phyloP scores from a whole-genome alignment of 192 early-diverging fungal species.

The Coemansia sp. region DNA sequence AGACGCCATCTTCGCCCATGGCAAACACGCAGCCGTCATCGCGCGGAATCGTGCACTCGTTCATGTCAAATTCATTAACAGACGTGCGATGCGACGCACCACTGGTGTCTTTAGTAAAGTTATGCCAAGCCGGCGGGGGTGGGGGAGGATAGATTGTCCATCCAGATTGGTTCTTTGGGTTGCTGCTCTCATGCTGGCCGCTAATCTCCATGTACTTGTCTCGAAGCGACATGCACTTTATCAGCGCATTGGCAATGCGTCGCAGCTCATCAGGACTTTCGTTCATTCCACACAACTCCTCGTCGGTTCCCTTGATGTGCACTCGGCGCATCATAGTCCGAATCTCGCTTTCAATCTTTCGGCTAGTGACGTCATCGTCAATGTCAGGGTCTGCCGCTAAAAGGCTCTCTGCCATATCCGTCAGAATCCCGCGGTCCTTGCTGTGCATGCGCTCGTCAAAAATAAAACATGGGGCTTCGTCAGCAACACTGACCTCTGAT shows the following conservation, averaged over 20 bases:
- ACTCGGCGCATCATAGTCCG: no score
- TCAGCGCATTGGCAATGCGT: conserved; percentile 47
- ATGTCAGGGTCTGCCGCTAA: not conserved
- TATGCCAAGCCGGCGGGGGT: conserved; percentile 68
- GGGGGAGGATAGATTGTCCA: conserved; percentile 89
- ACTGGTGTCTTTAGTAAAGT: conserved; percentile 15
- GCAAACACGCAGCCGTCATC: conserved; percentile 42
- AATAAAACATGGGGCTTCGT: no score
- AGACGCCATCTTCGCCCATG: conserved; percentile 63
- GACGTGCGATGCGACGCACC: conserved; percentile 18
- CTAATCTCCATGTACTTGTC: conserved; percentile 79
- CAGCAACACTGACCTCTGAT: no score
- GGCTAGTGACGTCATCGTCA: no score
- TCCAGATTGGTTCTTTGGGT: conserved; percentile 73
- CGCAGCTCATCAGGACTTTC: conserved; percentile 32
- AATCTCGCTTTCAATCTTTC: conserved; percentile 13
- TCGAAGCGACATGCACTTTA: conserved; percentile 73
- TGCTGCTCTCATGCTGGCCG: conserved; percentile 72
- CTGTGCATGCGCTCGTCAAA: not conserved
- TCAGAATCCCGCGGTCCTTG: conserved; percentile 2
- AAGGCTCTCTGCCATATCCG: not conserved
- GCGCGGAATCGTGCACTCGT: conserved; percentile 7
- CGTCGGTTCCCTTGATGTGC: not conserved
- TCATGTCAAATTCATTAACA: conserved; percentile 16
- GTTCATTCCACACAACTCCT: conserved; percentile 25